Evolutionary conservation across 805 yeast genomes (phyloP), one percentile per base, ranked within the genome.

Genomic region (Diddensiella santjacobensis): DNA sequence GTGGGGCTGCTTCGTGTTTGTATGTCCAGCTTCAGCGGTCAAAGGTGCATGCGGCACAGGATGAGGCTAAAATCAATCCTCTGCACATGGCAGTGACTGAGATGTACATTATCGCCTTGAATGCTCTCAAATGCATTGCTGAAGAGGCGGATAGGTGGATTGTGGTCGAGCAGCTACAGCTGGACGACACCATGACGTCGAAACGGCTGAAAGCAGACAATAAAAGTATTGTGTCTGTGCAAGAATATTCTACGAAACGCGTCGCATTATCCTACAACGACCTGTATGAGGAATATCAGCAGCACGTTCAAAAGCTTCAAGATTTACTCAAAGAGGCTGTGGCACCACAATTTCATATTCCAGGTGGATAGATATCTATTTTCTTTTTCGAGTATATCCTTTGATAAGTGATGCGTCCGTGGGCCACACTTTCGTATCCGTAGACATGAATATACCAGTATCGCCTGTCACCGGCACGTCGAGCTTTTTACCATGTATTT

Each of bases 241-340:
- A 26, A 13, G 30, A 26, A 29, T 36, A 50, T 26, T 23, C 38
- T 13, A 24, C 43, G 23, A 40, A 42, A 22, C 33, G 49, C n/a
- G 23, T 20, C 13, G 54, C 61, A 3, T 51, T 61, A 13, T 53
- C 64, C 6, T 60, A 50, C 31, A 87, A 80, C 46, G 81, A 80
- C 52, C 73, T 84, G 80, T 81, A 79, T 58, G 71, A 72, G 20
- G 96, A 88, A 68, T 42, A 35, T 17, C 38, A 35, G 15, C 20
- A 10, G 15, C 20, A 35, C 18, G 20, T 35, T 13, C 31, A 26
- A 26, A 13, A 8, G 13, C 31, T 26, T 8, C 31, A 26, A 26
- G 13, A 13, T 26, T 13, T 26, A 26, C 31, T 26, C 31, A 8
- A 26, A 26, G 31, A 26, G 31, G 31, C 31, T 8, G 31, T 26